Percentiles rank a stretch among this genome's conserved stretches.
phyloP scores from a whole-genome alignment of 352 stramenopile genomes.

The Aphanomyces astaci region DNA sequence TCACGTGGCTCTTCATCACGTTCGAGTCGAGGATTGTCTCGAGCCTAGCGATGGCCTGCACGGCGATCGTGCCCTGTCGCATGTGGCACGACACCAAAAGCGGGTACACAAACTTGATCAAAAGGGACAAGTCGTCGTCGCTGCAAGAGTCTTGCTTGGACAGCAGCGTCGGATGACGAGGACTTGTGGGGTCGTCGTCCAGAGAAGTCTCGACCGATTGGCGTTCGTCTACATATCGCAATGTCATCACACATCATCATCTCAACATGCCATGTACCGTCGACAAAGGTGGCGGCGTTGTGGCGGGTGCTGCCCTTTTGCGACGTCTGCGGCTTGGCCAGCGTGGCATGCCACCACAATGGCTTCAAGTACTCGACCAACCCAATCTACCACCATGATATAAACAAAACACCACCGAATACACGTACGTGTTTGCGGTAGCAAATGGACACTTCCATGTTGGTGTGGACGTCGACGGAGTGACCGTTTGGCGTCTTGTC shows the following conservation, averaged over 20 bases:
- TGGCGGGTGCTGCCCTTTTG: too few species aligned
- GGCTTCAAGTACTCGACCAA: constrained; percentile 7
- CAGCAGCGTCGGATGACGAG: too few species aligned
- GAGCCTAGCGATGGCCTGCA: constrained; percentile 40
- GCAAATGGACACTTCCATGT: constrained; percentile 62
- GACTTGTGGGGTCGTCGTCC: too few species aligned
- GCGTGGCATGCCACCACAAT: constrained; percentile 16
- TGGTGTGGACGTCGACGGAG: constrained; percentile 61
- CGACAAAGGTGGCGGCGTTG: too few species aligned
- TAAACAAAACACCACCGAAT: neutral
- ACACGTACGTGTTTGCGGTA: constrained; percentile 72
- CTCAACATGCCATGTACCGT: too few species aligned
- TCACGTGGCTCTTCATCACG: constrained; percentile 36
- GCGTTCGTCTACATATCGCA: too few species aligned
- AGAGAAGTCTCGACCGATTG: too few species aligned
- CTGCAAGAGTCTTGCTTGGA: neutral
- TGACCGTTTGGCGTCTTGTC: constrained; percentile 64
- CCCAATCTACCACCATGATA: constrained; percentile 4
- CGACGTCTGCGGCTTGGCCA: too few species aligned
- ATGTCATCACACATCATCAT: too few species aligned
- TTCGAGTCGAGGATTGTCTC: constrained; percentile 53
- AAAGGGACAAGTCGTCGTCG: constrained; percentile 2
- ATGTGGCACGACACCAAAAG: constrained; percentile 72
- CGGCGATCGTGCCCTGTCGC: constrained; percentile 50
- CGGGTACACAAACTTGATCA: constrained; percentile 57